A percentile compares a stretch with the other conserved stretches of the same genome.
These are phyloP conservation scores for Talaromyces sp. DNA, from an alignment of 2,329 filamentous ascomycete species.

Conservation along the genomic window DNA sequence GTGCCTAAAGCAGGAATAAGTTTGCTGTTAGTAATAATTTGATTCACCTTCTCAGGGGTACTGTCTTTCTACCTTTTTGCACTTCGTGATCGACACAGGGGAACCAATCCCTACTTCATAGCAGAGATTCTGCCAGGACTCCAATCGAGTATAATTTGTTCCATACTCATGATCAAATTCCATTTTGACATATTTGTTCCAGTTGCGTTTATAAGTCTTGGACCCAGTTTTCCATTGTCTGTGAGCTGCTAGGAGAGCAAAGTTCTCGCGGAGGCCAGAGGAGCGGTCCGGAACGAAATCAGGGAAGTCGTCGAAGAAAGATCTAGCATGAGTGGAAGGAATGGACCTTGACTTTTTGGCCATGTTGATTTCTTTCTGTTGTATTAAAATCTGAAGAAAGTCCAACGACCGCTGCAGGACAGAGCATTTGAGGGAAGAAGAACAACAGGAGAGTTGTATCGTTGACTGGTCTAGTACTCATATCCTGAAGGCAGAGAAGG, in stretches of 20 bases:
- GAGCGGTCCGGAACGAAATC: slow-evolving; percentile 19
- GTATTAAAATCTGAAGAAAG: not conserved
- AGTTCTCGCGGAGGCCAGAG: slow-evolving; percentile 23
- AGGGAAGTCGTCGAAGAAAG: slow-evolving; percentile 21
- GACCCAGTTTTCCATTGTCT: slow-evolving; percentile 24
- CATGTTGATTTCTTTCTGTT: not conserved
- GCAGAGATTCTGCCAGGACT: slow-evolving; percentile 27
- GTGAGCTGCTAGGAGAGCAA: slow-evolving; percentile 20
- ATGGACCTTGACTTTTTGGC: not conserved
- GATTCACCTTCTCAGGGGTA: not conserved
- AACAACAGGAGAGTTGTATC: not conserved
- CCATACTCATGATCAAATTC: slow-evolving; percentile 25
- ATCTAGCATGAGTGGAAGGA: not conserved
- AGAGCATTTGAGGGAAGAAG: not conserved
- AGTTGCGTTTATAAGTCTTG: slow-evolving; percentile 24
- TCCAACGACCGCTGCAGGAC: not conserved
- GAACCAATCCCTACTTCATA: slow-evolving; percentile 23
- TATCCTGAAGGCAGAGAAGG: too few relatives aligned
- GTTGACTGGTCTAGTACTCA: too few relatives aligned
- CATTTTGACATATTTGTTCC: slow-evolving; percentile 22
- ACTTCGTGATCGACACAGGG: slow-evolving; percentile 26
- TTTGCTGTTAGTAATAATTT: not conserved
- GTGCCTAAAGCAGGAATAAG: slow-evolving; percentile 18
- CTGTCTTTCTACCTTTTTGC: slow-evolving; percentile 25
- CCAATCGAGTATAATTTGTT: slow-evolving; percentile 17